These are phyloP conservation scores for Auriculariales sp. DNA, from an alignment of 768 basidiomycete species.

Conservation along the genomic window DNA sequence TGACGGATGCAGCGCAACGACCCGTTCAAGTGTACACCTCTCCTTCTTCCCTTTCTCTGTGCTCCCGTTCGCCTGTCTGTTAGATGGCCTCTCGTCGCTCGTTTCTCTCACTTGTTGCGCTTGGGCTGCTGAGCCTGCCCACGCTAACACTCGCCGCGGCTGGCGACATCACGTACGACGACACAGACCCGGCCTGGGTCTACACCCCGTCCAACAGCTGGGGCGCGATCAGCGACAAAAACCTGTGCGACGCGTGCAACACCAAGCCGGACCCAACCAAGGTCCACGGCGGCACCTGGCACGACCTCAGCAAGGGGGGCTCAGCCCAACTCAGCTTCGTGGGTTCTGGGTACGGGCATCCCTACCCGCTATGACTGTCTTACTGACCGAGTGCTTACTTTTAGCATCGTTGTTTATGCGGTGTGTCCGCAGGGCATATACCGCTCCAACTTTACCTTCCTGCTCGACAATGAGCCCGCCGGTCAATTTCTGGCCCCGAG, in stretches of 20 bases:
- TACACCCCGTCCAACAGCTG: background rate
- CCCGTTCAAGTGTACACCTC: no score
- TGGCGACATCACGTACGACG: background rate
- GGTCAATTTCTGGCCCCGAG: background rate
- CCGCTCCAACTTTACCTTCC: background rate
- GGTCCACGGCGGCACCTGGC: slow-evolving; percentile 2
- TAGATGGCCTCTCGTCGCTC: no score
- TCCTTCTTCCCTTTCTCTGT: no score
- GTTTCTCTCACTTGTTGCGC: no score
- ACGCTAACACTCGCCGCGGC: no score
- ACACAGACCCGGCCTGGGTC: background rate
- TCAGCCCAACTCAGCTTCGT: background rate
- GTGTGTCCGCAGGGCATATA: background rate
- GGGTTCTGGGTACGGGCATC: no score
- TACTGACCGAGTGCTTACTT: background rate
- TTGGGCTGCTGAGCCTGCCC: no score
- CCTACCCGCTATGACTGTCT: background rate
- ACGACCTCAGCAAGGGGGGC: background rate
- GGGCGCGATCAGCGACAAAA: background rate
- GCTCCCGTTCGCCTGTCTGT: no score
- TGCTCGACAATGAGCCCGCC: background rate
- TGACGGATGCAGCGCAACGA: no score
- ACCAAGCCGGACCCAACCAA: slow-evolving; percentile 3
- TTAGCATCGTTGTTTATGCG: background rate
- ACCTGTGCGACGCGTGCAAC: background rate